Conservation (phyloP, 441 rosid species). For the Populus hybrid region DNA sequence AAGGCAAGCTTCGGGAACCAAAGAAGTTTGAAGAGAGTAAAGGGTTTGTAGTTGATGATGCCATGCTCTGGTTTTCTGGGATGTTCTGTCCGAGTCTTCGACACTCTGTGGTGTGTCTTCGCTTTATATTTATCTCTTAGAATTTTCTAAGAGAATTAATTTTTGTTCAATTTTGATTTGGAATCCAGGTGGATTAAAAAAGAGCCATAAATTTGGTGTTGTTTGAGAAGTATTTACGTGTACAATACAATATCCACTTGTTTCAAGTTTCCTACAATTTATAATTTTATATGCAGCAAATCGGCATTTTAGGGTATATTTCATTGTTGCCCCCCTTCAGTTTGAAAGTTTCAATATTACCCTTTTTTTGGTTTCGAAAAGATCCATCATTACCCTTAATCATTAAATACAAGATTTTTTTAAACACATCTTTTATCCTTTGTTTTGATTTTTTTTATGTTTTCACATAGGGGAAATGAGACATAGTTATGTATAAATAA, state of each 20-base stretch:
- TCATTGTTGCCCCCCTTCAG: neutral
- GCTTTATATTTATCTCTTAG: too few species aligned
- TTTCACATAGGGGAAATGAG: too few species aligned
- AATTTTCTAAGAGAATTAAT: too few species aligned
- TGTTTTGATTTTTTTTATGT: too few species aligned
- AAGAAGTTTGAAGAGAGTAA: conserved; percentile 52
- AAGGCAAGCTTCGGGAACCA: conserved; percentile 40
- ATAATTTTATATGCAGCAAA: neutral
- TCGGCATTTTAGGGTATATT: neutral
- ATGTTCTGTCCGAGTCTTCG: too few species aligned
- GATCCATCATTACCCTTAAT: neutral
- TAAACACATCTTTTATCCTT: too few species aligned
- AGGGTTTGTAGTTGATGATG: conserved; percentile 37
- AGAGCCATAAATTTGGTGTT: conserved; percentile 30
- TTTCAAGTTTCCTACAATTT: neutral
- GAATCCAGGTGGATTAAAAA: conserved; percentile 1
- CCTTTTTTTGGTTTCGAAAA: neutral
- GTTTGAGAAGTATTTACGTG: conserved; percentile 50
- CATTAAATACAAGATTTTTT: neutral
- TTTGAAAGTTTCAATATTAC: neutral
- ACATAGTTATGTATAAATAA: too few species aligned
- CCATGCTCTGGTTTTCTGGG: conserved; percentile 19
- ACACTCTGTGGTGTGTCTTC: too few species aligned
- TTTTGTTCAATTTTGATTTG: conserved; percentile 5
- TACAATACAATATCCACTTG: conserved; percentile 26